phyloP scores from a whole-genome alignment of 306 rosid genomes.

The Cicer bijugum region DNA sequence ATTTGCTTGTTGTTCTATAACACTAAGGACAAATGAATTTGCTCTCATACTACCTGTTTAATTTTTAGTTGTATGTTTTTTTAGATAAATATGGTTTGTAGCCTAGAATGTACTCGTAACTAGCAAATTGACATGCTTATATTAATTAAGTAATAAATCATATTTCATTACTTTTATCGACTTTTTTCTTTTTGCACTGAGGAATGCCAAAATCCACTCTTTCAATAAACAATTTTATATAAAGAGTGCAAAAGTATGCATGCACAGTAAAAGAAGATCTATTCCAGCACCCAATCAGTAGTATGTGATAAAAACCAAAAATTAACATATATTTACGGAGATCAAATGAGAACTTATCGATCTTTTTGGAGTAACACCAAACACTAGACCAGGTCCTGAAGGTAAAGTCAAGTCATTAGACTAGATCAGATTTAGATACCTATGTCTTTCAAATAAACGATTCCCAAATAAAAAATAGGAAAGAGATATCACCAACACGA shows the following conservation, averaged over 20 bases:
- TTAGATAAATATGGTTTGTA: too few relatives aligned
- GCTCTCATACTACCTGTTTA: too few relatives aligned
- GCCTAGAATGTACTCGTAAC: too few relatives aligned
- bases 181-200: slow-evolving; percentile 56
- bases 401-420: slow-evolving; percentile 38
- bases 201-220: slow-evolving; percentile 90
- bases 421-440: slow-evolving; percentile 21
- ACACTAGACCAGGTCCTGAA: slow-evolving; percentile 88
- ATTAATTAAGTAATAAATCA: too few relatives aligned
- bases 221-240: slow-evolving; percentile 33
- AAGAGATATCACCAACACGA: slow-evolving; percentile 73
- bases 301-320: slow-evolving; percentile 38
- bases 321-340: slow-evolving; percentile 69
- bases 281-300: slow-evolving; percentile 31
- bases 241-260: slow-evolving; percentile 33
- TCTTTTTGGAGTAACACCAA: slow-evolving; percentile 76
- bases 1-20: too few relatives aligned
- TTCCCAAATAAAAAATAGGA: slow-evolving; percentile 33
- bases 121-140: too few relatives aligned
- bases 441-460: slow-evolving; percentile 18
- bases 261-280: slow-evolving; percentile 35
- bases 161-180: too few relatives aligned
- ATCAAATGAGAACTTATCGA: slow-evolving; percentile 79
- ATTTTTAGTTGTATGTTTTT: too few relatives aligned
- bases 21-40: too few relatives aligned